Evolutionary conservation across 176 grass and related monocot genomes (phyloP), one percentile per base, ranked within the genome.

Genomic region (Thinopyrum elongatum): DNA sequence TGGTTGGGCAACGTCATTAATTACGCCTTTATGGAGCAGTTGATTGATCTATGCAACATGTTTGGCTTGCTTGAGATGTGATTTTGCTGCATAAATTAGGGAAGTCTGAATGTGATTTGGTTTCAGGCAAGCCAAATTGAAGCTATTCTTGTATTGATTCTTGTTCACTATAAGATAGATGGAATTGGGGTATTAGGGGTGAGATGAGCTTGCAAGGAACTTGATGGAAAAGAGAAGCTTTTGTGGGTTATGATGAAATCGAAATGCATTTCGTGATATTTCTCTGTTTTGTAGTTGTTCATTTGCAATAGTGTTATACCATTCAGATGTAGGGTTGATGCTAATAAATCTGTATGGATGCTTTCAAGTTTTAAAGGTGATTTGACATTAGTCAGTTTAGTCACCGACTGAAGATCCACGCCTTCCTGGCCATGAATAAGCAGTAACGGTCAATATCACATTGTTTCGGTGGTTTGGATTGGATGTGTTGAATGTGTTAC

Each of bases 1-100:
- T 63, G 79, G 69, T 36, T 22, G 12, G 39, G 72, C 11, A 19
- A 19, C 12, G 8, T 71, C 13, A 41, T 49, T 79, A 44, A 1
- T 51, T 73, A 26, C 7, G 13, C 70, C 44, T 73, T 47, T 76
- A 7, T 15, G 71, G 41, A 8, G 6, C 7, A 35, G 59, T 83
- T 27, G 31, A 58, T 83, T 76, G 35, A 59, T 79, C 55, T 31
- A 14, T 73, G 5, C 29, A 58, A 21, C 64, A 19, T 61, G 19
- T 35, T 38, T 31, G 41, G 22, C 38, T 36, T 27, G 8, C 22
- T 26, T 25, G 4, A 26, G 34, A 59, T 88, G 71, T 77, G 23
- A 47, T 80, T 87, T 63, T 78, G 41, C 38, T 60, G 7, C 53
- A 78, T 55, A 71, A 39, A 7, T 14, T 49, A 85, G 25, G 17